Base-by-base conservation (phyloP, 2,329 filamentous ascomycete species). In the Pseudocercospora fuligena region DNA sequence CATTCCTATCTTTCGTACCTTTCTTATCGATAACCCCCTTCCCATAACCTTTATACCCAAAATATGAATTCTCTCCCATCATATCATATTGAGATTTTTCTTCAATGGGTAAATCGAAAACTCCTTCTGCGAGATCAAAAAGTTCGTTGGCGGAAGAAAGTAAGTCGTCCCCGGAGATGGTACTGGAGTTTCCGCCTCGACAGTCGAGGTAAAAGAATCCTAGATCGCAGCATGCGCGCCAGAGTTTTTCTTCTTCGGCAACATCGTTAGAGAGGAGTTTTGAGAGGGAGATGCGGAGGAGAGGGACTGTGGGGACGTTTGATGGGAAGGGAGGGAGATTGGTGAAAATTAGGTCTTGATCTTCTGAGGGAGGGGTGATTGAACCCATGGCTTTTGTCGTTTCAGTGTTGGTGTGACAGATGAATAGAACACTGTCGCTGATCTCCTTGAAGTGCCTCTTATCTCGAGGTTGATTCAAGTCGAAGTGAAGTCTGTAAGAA, bases 191-290 rank as follows among this genome's bases (percentile, higher is more conserved):
- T 14, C 62, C 59, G 2, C 51, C 72, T 23, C 78, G 75, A 2
- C 87, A 74, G 69, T 87, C 83, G 6, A 88, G 78, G 69, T 87
- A 87, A 77, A 87, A 87, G 77, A 88, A 87, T 1, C 86, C 85
- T 0, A 87, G 77, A 2, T 86, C 80, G 31, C 66, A 65, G 61
- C 70, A 70, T 6, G 72, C 71, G 43, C 65, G 60, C 60, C 76
- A 79, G 23, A 84, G 76, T 23, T 76, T 75, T 9, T 74, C 60
- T 5, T 74, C 70, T 72, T 83, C 82, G 3, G 63, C 61, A 4
- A 60, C 12, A 47, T 83, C 78, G 46, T 76, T 72, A 1, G 72
- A 71, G 25, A 80, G 69, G 36, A 84, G 76, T 57, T 79, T 80
- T 4, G 64, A 62, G 3, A 82, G 73, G 2, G 78, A 82, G 7